A percentile compares a stretch with the other conserved stretches of the same genome.
Conservation (phyloP, 164 flowering plant species). For the Vitis riparia region DNA sequence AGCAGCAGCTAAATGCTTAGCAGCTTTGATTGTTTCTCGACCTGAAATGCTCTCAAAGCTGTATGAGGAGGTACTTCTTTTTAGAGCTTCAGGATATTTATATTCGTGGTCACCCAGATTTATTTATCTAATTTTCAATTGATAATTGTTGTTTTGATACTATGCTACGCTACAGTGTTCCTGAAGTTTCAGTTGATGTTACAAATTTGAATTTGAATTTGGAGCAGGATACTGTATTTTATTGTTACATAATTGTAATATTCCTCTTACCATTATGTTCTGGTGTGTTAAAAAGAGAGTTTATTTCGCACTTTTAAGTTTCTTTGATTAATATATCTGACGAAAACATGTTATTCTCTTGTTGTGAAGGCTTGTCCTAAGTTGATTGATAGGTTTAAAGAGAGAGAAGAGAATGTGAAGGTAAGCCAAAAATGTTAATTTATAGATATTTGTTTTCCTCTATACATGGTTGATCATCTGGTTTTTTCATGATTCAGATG, state of each 20-base stretch:
- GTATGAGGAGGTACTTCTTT: constrained; percentile 64
- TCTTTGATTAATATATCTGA: background rate
- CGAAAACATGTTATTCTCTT: background rate
- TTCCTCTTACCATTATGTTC: background rate
- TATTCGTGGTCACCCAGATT: too few relatives aligned
- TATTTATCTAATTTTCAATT: too few relatives aligned
- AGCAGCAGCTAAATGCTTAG: constrained; percentile 96
- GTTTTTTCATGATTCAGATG: constrained; percentile 62
- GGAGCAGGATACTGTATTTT: background rate
- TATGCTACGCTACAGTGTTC: too few relatives aligned
- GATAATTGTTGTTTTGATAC: too few relatives aligned
- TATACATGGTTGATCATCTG: constrained; percentile 14
- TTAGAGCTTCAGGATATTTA: too few relatives aligned
- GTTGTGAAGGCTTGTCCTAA: constrained; percentile 92
- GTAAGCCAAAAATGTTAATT: constrained; percentile 28
- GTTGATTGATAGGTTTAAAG: constrained; percentile 94
- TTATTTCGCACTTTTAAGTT: background rate
- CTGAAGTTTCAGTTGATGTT: too few relatives aligned
- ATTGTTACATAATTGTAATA: background rate
- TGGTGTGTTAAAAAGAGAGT: background rate
- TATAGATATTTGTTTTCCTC: background rate
- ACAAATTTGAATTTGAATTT: too few relatives aligned
- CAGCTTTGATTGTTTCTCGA: constrained; percentile 96
- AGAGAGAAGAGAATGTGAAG: constrained; percentile 99
- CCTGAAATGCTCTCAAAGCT: constrained; percentile 92